Evolutionary conservation across 208 protist genomes (phyloP).

Genomic region (Sergeia podlipaevii): DNA sequence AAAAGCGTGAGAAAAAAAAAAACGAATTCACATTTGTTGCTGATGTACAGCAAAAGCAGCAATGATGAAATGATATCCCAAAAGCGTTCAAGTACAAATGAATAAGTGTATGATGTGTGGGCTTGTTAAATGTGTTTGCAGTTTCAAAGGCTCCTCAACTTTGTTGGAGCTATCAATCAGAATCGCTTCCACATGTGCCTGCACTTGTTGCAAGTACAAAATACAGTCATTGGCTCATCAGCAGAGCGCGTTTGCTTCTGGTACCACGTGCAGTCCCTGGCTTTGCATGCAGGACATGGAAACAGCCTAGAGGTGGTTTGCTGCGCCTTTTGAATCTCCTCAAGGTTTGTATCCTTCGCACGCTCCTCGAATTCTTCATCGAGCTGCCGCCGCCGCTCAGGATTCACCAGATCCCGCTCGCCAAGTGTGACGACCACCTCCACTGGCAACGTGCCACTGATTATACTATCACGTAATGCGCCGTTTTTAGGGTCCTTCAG

Average conservation of each 20-base stretch:
- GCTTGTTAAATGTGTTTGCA: too few relatives aligned
- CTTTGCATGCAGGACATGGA: conserved; percentile 80
- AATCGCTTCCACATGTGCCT: conserved; percentile 66
- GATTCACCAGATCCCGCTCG: conserved; percentile 77
- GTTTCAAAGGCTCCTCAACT: background rate
- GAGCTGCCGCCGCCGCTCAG: conserved; percentile 52
- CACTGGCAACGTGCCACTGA: conserved; percentile 59
- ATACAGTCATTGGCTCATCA: conserved; percentile 98
- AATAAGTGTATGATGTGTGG: too few relatives aligned
- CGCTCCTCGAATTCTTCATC: conserved; percentile 67
- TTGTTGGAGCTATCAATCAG: conserved; percentile 14
- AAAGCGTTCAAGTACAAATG: too few relatives aligned
- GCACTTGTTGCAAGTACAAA: conserved; percentile 94
- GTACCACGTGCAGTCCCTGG: conserved; percentile 85
- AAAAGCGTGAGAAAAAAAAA: conserved; percentile 5
- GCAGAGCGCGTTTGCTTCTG: conserved; percentile 96
- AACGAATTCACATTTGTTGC: background rate
- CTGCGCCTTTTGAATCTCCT: conserved; percentile 64
- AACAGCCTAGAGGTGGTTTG: conserved; percentile 80
- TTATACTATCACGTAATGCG: conserved; percentile 43
- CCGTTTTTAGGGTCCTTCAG: conserved; percentile 73
- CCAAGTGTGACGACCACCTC: conserved; percentile 67
- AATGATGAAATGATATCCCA: conserved; percentile 1
- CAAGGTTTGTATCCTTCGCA: conserved; percentile 76
- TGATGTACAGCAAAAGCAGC: conserved; percentile 1